phyloP scores from a whole-genome alignment of 495 filamentous ascomycete species.

The Tuber umbilicatum region DNA sequence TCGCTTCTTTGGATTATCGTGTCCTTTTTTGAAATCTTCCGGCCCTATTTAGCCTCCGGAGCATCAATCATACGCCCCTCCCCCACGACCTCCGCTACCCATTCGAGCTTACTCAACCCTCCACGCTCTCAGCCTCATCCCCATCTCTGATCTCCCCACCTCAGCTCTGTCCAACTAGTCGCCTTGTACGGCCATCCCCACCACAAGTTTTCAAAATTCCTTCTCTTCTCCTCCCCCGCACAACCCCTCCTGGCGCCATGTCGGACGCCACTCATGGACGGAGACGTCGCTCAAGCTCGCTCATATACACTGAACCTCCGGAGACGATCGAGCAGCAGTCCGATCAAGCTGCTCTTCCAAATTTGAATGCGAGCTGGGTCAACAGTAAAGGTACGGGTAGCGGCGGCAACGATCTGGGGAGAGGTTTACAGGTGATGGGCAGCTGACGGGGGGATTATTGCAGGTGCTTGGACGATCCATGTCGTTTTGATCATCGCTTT shows the following conservation, averaged over 20 bases:
- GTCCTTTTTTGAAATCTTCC: not conserved
- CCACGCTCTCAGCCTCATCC: slow-evolving; percentile 25
- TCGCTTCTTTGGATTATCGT: slow-evolving; percentile 24
- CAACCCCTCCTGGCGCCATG: slow-evolving; percentile 39
- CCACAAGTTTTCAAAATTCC: slow-evolving; percentile 36
- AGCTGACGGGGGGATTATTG: slow-evolving; percentile 23
- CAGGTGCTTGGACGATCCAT: slow-evolving; percentile 96
- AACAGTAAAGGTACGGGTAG: slow-evolving; percentile 82
- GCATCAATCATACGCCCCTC: not conserved
- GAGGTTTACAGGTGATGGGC: not conserved
- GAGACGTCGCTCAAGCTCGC: slow-evolving; percentile 84
- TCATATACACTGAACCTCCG: slow-evolving; percentile 89
- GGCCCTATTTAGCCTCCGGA: not conserved
- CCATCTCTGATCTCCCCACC: slow-evolving; percentile 12
- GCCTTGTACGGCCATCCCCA: slow-evolving; percentile 24
- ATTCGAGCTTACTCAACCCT: slow-evolving; percentile 15
- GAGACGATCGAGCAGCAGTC: slow-evolving; percentile 93
- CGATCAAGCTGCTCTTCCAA: slow-evolving; percentile 89
- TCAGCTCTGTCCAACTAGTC: slow-evolving; percentile 17
- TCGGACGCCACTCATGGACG: slow-evolving; percentile 49
- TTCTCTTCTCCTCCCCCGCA: slow-evolving; percentile 41
- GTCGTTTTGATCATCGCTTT: slow-evolving; percentile 78
- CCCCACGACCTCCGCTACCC: not conserved
- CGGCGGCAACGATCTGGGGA: not conserved
- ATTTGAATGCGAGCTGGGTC: slow-evolving; percentile 96